Evolutionary conservation across 208 protist species (phyloP).

Genomic region (Leishmania major): DNA sequence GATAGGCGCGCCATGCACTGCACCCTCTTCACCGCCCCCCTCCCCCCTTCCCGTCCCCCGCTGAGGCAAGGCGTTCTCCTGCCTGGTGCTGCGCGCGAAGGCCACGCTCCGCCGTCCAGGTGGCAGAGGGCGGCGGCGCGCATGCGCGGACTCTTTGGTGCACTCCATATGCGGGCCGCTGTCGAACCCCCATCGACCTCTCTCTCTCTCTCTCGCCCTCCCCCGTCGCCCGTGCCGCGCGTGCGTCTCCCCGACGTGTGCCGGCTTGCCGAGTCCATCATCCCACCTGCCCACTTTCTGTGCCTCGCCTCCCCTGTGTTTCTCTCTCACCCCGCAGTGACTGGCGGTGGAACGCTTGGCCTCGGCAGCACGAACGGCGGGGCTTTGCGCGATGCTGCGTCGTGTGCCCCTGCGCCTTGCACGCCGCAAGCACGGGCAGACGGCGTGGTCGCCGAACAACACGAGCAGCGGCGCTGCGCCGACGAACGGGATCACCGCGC

Average conservation of each 20-base stretch:
- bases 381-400: slow-evolving; percentile 32
- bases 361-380: background rate
- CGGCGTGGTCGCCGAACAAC: slow-evolving; percentile 77
- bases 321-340: background rate
- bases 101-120: background rate
- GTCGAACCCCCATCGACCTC: background rate
- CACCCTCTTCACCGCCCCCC: background rate
- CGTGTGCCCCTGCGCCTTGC: slow-evolving; percentile 16
- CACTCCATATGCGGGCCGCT: background rate
- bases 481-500: slow-evolving; percentile 66
- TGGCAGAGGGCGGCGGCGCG: background rate
- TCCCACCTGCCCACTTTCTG: background rate
- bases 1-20: background rate
- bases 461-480: slow-evolving; percentile 65
- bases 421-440: slow-evolving; percentile 71
- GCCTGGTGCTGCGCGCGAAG: background rate
- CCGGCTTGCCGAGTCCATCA: background rate
- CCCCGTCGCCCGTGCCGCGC: background rate
- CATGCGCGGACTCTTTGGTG: background rate
- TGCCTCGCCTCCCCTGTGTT: background rate
- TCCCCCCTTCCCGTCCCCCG: background rate
- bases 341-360: background rate
- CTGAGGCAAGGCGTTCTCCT: background rate
- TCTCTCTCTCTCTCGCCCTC: background rate
- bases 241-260: background rate